Percentiles rank a stretch among this genome's conserved stretches.
Evolutionary conservation across 306 rosid species (phyloP).

Genomic region (Nissolia schottii): DNA sequence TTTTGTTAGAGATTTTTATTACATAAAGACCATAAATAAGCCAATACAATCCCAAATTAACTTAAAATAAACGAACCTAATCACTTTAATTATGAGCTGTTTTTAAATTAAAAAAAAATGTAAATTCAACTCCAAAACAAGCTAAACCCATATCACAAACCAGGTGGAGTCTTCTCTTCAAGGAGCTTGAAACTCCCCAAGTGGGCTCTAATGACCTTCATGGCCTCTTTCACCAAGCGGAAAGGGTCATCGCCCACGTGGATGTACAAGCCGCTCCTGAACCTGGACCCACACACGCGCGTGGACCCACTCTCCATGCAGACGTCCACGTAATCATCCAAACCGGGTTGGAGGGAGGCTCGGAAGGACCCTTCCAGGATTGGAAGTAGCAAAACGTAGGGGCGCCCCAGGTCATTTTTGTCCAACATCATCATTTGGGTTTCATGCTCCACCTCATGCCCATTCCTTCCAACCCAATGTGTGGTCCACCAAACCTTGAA

Average conservation of each 20-base stretch:
- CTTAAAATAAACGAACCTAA: too few species aligned
- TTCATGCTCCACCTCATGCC: slow-evolving; percentile 53
- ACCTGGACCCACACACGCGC: slow-evolving; percentile 35
- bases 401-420: slow-evolving; percentile 34
- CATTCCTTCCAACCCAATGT: slow-evolving; percentile 57
- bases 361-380: slow-evolving; percentile 53
- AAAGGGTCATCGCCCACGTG: slow-evolving; percentile 54
- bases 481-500: slow-evolving; percentile 88
- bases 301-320: slow-evolving; percentile 73
- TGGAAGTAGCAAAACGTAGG: slow-evolving; percentile 61
- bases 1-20: too few species aligned
- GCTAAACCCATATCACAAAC: neutral
- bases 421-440: slow-evolving; percentile 63
- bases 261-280: slow-evolving; percentile 49
- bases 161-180: slow-evolving; percentile 54
- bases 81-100: too few species aligned
- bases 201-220: slow-evolving; percentile 37
- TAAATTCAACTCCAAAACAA: too few species aligned
- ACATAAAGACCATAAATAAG: too few species aligned
- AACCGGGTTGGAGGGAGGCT: slow-evolving; percentile 49
- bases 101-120: neutral
- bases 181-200: slow-evolving; percentile 55
- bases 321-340: slow-evolving; percentile 35
- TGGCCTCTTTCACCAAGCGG: slow-evolving; percentile 40
- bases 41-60: too few species aligned